These are phyloP conservation scores for Parastagonospora nodorum DNA, from an alignment of 2,329 filamentous ascomycete species.

Conservation along the genomic window DNA sequence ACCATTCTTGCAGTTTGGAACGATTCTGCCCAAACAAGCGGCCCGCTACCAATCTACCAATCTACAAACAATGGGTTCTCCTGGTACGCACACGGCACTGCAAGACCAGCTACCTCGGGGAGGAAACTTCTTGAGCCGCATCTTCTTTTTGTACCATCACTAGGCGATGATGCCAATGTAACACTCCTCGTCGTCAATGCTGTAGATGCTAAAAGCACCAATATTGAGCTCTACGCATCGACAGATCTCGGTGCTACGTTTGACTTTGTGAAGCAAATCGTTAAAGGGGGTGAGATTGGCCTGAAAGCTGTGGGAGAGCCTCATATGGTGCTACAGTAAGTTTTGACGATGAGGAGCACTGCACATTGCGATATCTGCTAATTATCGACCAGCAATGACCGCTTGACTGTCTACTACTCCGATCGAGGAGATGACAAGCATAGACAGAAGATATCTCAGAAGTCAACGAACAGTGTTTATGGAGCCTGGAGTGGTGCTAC, in stretches of 20 bases:
- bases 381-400: conserved; percentile 3
- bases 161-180: conserved; percentile 11
- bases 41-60: conserved; percentile 16
- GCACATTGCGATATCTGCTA: not conserved
- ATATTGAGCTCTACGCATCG: conserved; percentile 24
- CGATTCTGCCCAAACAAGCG: conserved; percentile 8
- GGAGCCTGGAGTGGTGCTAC: conserved; percentile 19
- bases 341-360: not conserved
- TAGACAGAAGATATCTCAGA: conserved; percentile 23
- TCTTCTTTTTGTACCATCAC: conserved; percentile 19
- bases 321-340: conserved; percentile 21
- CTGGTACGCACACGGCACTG: conserved; percentile 23
- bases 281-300: conserved; percentile 12
- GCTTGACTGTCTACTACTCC: conserved; percentile 24
- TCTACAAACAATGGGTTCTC: conserved; percentile 24
- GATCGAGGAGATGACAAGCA: conserved; percentile 19
- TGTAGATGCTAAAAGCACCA: conserved; percentile 19
- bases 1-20: conserved; percentile 24
- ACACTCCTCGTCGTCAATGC: conserved; percentile 23
- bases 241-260: conserved; percentile 18
- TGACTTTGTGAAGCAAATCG: conserved; percentile 17
- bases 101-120: conserved; percentile 9
- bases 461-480: conserved; percentile 16
- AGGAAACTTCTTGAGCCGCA: conserved; percentile 21
- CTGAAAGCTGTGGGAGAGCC: conserved; percentile 21